Evolutionary conservation across 192 early-diverging fungal genomes (phyloP), one percentile per base, ranked within the genome.

Genomic region (Rhizophagus clarus): DNA sequence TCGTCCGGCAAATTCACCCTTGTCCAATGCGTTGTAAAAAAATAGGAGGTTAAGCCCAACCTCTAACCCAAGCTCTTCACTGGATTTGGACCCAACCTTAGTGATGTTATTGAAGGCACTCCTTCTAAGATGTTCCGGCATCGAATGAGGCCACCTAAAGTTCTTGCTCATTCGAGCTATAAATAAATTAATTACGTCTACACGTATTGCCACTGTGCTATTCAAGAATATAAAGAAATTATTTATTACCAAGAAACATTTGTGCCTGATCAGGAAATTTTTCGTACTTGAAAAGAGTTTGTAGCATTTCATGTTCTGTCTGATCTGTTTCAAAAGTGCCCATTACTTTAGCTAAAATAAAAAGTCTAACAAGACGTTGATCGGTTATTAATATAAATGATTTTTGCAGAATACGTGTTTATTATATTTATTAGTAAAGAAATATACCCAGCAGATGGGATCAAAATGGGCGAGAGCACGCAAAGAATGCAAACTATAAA

Each of bases 341-440:
- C 73, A 75, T 75, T 75, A 75, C 26, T 75, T 61, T 75, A 75
- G n/a, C 56, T 75, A 61, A 75, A 75, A 75, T 75, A 32, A 75
- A 75, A 75, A 75, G 60, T 62, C 73, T 75, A 75, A 37, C 29
- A 32, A 72, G 70, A 32, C 60, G 26, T 61, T 74, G 6, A 31
- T 74, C 24, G 51, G 61, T n/a, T 34, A 20, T 61, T 74, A 74
- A 26, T 75, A 75, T 75, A 75, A 31, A 75, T 32, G 40, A 56
- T 75, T 75, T 75, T 75, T 42, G 24, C 24, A 72, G 34, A 72
- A 72, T 37, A 72, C 20, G 62, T 62, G 61, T 26, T 45, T 37
- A 24, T 45, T 72, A 26, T 22, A 72, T 75, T 61, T n/a, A 49
- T 75, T 31, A 1, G 17, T 68, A 32, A 61, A 75, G 60, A 32